Evolutionary conservation across 805 yeast species (phyloP), one percentile per base, ranked within the genome.

Genomic region (Saturnispora dispora): DNA sequence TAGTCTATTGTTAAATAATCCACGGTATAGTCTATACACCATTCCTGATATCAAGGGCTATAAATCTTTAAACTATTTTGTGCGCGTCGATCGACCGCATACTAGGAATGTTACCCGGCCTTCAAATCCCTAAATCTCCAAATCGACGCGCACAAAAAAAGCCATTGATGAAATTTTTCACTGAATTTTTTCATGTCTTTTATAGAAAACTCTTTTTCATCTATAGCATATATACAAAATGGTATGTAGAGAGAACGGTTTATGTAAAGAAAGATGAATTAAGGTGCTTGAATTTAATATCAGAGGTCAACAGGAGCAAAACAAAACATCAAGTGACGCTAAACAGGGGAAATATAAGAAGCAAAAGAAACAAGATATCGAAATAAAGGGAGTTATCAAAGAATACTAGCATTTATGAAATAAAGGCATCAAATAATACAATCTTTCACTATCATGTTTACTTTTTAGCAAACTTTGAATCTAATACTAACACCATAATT

Each of bases 211-310:
- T 25, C 35, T 28, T 49, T 30, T 35, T 35, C 46, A 41, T 42
- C 36, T 17, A 42, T 46, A 46, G 49, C 44, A 53, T 32, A 53
- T 37, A 45, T 47, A 49, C 55, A 55, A 54, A 54, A 55, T 55
- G 58, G 58, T 55, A 55, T 48, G 58, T 55, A n/a, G 17, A 22
- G 17, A 27, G n/a, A 25, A n/a, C 32, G 4, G 20, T 33, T 33
- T 17, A 17, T 13, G 18, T 9, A 6, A 25, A 22, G 13, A 18
- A 11, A 20, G 17, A 18, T 37, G 22, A 23, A 5, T 42, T 42
- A 30, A 42, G 13, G 8, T 42, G n/a, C 18, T 11, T 10, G 15
- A 30, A 30, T 5, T 30, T 30, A 3, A 30, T 2, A 25, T 9
- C 8, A 25, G 10, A 25, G 28, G 28, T 25, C 28, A 25, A 25